Percentiles rank a stretch among this genome's conserved stretches.
These are phyloP conservation scores for Pulicaria dysenterica DNA, from an alignment of 129 eudicot genomes.

Conservation along the genomic window DNA sequence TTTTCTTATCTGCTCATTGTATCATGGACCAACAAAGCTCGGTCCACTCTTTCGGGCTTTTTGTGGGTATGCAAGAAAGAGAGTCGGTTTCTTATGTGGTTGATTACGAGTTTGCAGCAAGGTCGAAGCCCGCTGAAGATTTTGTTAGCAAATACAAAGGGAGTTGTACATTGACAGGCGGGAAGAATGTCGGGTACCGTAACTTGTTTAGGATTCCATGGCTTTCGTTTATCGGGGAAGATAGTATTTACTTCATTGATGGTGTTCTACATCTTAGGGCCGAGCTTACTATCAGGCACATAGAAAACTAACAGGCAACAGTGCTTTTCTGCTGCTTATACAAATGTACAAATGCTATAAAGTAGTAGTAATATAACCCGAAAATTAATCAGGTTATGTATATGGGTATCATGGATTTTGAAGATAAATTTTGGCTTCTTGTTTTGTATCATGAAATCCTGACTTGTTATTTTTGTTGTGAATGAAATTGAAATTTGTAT, in stretches of 20 bases:
- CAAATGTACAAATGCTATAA: conserved; percentile 4
- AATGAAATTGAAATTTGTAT: too few relatives aligned
- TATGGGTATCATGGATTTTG: conserved; percentile 1
- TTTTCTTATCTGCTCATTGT: conserved; percentile 81
- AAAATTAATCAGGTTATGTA: conserved; percentile 17
- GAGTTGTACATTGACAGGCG: conserved; percentile 66
- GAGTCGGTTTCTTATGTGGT: conserved; percentile 59
- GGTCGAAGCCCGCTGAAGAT: conserved; percentile 54
- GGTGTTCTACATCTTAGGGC: conserved; percentile 67
- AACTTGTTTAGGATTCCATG: conserved; percentile 72
- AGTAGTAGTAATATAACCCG: conserved; percentile 30
- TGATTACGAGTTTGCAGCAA: conserved; percentile 81
- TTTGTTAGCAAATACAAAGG: conserved; percentile 66
- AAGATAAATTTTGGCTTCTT: conserved; percentile 4
- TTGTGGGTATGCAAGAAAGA: conserved; percentile 83
- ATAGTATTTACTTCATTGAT: conserved; percentile 65
- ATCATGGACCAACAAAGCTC: conserved; percentile 71
- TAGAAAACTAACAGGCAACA: conserved; percentile 29
- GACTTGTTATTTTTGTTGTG: conserved; percentile 20
- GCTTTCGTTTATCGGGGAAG: conserved; percentile 63
- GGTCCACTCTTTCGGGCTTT: conserved; percentile 75
- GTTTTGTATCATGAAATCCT: neutral
- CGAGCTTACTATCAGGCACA: conserved; percentile 54
- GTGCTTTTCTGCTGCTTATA: conserved; percentile 7
- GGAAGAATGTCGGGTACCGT: conserved; percentile 78